Evolutionary conservation across 257 asterid species (phyloP).

Genomic region (Primulina tabacum): DNA sequence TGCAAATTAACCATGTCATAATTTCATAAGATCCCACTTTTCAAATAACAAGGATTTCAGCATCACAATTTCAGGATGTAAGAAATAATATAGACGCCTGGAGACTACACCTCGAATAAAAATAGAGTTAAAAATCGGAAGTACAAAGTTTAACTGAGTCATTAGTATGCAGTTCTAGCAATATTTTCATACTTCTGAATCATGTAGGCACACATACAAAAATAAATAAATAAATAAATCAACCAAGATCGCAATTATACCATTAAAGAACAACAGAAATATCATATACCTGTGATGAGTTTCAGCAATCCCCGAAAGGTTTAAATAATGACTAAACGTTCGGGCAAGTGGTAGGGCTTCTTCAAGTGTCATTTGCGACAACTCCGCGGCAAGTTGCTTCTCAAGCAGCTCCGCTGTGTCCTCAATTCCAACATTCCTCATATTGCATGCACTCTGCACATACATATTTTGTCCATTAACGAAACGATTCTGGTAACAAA

Average conservation of each 20-base stretch:
- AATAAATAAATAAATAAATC: no score
- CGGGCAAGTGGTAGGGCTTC: slow-evolving; percentile 87
- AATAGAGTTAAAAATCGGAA: neutral
- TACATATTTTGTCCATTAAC: slow-evolving; percentile 14
- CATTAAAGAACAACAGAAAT: neutral
- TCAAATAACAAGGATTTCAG: slow-evolving; percentile 12
- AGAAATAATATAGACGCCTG: neutral
- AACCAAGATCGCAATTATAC: neutral
- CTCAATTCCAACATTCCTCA: slow-evolving; percentile 86
- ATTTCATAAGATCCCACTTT: slow-evolving; percentile 6
- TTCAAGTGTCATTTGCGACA: slow-evolving; percentile 83
- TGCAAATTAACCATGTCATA: slow-evolving; percentile 35
- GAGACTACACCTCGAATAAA: neutral
- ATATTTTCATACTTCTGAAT: slow-evolving; percentile 12
- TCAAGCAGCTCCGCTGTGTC: slow-evolving; percentile 92
- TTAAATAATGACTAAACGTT: slow-evolving; percentile 87
- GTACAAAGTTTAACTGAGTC: neutral
- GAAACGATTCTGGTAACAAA: neutral
- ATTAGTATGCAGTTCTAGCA: neutral
- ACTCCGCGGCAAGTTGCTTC: slow-evolving; percentile 74
- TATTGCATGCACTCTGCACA: slow-evolving; percentile 79
- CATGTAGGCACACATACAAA: neutral
- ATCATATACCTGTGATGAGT: slow-evolving; percentile 77
- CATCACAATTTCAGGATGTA: neutral
- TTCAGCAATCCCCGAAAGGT: slow-evolving; percentile 88